Conservation (phyloP, 257 asterid species). For the Lantana camara region DNA sequence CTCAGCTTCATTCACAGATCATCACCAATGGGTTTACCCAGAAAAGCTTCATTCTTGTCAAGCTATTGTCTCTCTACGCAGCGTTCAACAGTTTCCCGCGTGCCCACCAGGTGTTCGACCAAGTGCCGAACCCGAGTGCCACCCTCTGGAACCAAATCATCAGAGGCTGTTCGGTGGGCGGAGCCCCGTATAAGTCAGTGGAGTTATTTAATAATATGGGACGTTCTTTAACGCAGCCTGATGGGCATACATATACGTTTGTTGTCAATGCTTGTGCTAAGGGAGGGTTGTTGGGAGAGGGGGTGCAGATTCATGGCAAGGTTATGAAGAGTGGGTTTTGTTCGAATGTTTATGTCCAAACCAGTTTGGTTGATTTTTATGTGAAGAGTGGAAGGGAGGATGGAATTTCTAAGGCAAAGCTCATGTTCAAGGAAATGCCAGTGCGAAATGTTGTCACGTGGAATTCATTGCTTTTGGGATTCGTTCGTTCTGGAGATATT, state of each 20-base stretch:
- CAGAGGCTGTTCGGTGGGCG: constrained; percentile 40
- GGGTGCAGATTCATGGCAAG: constrained; percentile 69
- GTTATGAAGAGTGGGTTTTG: constrained; percentile 55
- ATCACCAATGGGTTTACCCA: constrained; percentile 51
- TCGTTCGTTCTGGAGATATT: constrained; percentile 47
- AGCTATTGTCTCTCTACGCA: constrained; percentile 49
- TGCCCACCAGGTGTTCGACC: constrained; percentile 59
- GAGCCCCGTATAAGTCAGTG: constrained; percentile 41
- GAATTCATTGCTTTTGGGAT: constrained; percentile 74
- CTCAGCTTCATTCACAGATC: constrained; percentile 65
- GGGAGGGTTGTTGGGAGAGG: constrained; percentile 56
- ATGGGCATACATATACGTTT: constrained; percentile 63
- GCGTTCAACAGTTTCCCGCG: constrained; percentile 38
- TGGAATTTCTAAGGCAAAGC: constrained; percentile 42
- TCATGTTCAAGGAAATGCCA: constrained; percentile 69
- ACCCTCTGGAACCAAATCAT: constrained; percentile 75
- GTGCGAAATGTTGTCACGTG: constrained; percentile 68
- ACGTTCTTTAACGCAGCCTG: constrained; percentile 47
- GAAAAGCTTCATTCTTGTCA: constrained; percentile 69
- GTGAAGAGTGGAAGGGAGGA: constrained; percentile 44
- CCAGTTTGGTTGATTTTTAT: constrained; percentile 73
- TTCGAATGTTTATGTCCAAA: constrained; percentile 57
- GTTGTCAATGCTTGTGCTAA: constrained; percentile 57
- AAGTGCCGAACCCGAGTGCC: constrained; percentile 52
- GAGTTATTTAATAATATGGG: constrained; percentile 47